These are phyloP conservation scores for Pisolithus thermaeus DNA, from an alignment of 1,284 basidiomycete species.

Conservation along the genomic window DNA sequence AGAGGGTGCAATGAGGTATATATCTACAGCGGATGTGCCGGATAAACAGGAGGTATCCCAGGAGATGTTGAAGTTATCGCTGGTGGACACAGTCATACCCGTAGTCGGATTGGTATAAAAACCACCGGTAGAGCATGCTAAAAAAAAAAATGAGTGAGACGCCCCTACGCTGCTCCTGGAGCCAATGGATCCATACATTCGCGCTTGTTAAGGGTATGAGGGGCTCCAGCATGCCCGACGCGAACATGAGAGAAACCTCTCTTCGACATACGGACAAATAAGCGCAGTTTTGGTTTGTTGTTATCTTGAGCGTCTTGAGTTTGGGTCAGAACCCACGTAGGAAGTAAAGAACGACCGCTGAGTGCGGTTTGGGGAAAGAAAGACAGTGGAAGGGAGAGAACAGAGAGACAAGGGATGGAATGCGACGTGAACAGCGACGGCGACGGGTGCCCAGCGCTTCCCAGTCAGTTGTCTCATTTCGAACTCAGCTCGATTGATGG, in stretches of 20 bases:
- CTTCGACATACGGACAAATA: neutral
- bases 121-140: constrained; percentile 50
- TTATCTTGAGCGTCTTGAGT: neutral
- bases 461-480: constrained; percentile 8
- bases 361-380: constrained; percentile 19
- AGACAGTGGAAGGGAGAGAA: constrained; percentile 10
- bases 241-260: constrained; percentile 27
- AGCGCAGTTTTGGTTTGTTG: constrained; percentile 4
- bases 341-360: constrained; percentile 24
- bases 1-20: constrained; percentile 66
- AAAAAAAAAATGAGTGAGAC: constrained; percentile 6
- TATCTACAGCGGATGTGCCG: constrained; percentile 48
- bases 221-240: constrained; percentile 22
- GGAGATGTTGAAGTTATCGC: constrained; percentile 53
- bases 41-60: constrained; percentile 67
- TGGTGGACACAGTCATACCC: constrained; percentile 47
- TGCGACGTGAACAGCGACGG: constrained; percentile 6
- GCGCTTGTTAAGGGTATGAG: constrained; percentile 18
- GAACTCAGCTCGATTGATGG: constrained; percentile 17
- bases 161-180: neutral
- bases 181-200: constrained; percentile 1
- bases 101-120: constrained; percentile 65
- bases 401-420: neutral
- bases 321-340: constrained; percentile 6
- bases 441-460: neutral